A percentile compares a stretch with the other conserved stretches of the same genome.
phyloP scores from a whole-genome alignment of 2,329 filamentous ascomycete species.

The Thielaviopsis populi region DNA sequence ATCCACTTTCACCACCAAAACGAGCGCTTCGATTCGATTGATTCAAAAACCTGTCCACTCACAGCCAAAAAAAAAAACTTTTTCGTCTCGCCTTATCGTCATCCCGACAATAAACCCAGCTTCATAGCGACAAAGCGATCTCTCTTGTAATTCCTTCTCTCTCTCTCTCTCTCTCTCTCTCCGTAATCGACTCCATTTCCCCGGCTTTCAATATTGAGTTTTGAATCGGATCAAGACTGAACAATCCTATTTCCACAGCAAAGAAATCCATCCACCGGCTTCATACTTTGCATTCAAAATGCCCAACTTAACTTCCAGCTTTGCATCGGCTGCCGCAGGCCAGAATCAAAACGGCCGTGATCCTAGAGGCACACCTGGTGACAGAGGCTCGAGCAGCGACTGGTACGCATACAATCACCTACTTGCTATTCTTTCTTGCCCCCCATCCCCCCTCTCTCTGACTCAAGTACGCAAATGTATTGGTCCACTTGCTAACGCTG shows the following conservation, averaged over 20 bases:
- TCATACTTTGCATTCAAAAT: constrained; percentile 25
- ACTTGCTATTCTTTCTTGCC: neutral
- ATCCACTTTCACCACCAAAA: constrained; percentile 4
- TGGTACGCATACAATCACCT: constrained; percentile 10
- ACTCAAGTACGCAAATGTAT: neutral
- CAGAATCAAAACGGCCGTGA: constrained; percentile 47
- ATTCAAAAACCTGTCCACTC: constrained; percentile 2
- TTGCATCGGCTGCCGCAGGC: constrained; percentile 68
- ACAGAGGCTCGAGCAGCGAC: constrained; percentile 10
- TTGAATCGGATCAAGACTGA: neutral
- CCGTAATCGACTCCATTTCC: neutral
- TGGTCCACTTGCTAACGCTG: neutral
- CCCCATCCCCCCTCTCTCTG: neutral
- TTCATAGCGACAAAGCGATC: neutral
- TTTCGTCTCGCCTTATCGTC: neutral
- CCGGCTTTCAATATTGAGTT: neutral
- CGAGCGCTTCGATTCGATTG: neutral
- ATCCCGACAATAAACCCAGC: neutral
- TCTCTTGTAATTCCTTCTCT: neutral
- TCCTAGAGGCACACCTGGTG: constrained; percentile 40
- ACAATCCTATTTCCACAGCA: neutral
- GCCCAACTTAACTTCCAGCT: constrained; percentile 66
- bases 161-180: neutral
- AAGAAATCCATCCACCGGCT: neutral
- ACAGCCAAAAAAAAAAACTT: neutral